A percentile compares a stretch with the other conserved stretches of the same genome.
Conservation (phyloP, 805 yeast genomes). For the Suhomyces tanzawaensis region DNA sequence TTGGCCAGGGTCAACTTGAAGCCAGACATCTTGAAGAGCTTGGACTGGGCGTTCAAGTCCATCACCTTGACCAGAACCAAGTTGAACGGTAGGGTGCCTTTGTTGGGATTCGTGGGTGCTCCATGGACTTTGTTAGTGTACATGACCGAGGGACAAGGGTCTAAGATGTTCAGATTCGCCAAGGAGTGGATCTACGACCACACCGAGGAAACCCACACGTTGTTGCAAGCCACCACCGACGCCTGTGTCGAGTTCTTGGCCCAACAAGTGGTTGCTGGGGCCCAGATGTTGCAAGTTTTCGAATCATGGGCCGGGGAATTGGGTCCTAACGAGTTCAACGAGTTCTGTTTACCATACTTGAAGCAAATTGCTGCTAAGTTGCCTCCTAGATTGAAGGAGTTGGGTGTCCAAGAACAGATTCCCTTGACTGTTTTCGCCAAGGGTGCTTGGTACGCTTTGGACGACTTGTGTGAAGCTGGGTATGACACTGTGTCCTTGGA, state of each 20-base stretch:
- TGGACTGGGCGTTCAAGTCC: conserved; percentile 95
- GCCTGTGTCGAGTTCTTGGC: conserved; percentile 91
- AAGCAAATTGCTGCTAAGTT: conserved; percentile 68
- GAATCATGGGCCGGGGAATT: conserved; percentile 98
- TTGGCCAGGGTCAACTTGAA: conserved; percentile 55
- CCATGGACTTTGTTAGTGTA: conserved; percentile 97
- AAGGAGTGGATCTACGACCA: conserved; percentile 88
- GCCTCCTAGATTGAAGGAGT: conserved; percentile 65
- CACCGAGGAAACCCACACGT: conserved; percentile 65
- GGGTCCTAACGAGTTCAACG: conserved; percentile 83
- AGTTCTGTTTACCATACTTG: conserved; percentile 86
- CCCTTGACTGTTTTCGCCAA: conserved; percentile 92
- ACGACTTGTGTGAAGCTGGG: conserved; percentile 75
- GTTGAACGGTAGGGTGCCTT: conserved; percentile 86
- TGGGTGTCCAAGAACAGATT: conserved; percentile 66
- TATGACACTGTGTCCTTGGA: conserved; percentile 90
- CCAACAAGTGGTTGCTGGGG: conserved; percentile 94
- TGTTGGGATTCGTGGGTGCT: conserved; percentile 94
- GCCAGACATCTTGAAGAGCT: conserved; percentile 70
- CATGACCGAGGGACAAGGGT: conserved; percentile 97
- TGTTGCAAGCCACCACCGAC: conserved; percentile 77
- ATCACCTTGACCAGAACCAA: conserved; percentile 85
- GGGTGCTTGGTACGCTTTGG: conserved; percentile 96
- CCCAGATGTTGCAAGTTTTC: conserved; percentile 95
- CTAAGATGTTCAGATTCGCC: conserved; percentile 85